These are phyloP conservation scores for Suillus alpinus DNA, from an alignment of 768 basidiomycete genomes.

Conservation along the genomic window DNA sequence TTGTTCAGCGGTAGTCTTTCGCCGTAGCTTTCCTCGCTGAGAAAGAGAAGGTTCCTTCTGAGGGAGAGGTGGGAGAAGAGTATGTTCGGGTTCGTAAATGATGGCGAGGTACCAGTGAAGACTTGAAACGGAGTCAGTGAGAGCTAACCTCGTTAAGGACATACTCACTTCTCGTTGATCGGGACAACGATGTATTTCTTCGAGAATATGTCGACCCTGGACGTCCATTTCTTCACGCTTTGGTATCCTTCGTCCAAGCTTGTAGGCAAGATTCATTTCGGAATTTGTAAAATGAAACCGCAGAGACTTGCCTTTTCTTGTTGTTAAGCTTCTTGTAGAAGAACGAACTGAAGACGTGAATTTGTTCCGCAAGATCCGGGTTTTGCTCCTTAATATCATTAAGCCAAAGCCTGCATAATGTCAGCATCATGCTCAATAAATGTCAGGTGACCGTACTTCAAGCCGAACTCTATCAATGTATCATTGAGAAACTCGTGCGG, in stretches of 20 bases:
- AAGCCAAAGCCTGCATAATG: constrained; percentile 60
- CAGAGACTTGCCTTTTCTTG: constrained; percentile 47
- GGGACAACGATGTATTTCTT: constrained; percentile 95
- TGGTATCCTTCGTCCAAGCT: constrained; percentile 68
- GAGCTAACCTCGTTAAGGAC: neutral
- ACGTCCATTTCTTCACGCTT: constrained; percentile 92
- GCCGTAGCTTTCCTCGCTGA: constrained; percentile 3
- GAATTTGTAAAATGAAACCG: neutral
- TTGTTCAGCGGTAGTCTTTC: constrained; percentile 1
- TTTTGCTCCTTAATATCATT: constrained; percentile 50
- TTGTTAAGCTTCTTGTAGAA: constrained; percentile 93
- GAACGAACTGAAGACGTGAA: constrained; percentile 95
- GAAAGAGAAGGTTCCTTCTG: constrained; percentile 15
- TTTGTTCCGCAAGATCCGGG: constrained; percentile 63
- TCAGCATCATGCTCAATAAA: neutral
- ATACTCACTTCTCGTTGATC: constrained; percentile 88
- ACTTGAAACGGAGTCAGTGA: constrained; percentile 39
- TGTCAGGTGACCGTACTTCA: constrained; percentile 61
- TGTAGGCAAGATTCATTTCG: constrained; percentile 5
- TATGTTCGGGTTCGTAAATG: constrained; percentile 75
- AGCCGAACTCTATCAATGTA: constrained; percentile 92
- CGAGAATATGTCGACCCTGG: constrained; percentile 79
- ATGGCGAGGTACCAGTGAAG: constrained; percentile 97
- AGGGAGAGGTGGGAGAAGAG: constrained; percentile 50
- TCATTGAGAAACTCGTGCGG: constrained; percentile 92